Percentiles rank a stretch among this genome's conserved stretches.
phyloP scores from a whole-genome alignment of 192 early-diverging fungal genomes.

The Paraglomus brasilianum region DNA sequence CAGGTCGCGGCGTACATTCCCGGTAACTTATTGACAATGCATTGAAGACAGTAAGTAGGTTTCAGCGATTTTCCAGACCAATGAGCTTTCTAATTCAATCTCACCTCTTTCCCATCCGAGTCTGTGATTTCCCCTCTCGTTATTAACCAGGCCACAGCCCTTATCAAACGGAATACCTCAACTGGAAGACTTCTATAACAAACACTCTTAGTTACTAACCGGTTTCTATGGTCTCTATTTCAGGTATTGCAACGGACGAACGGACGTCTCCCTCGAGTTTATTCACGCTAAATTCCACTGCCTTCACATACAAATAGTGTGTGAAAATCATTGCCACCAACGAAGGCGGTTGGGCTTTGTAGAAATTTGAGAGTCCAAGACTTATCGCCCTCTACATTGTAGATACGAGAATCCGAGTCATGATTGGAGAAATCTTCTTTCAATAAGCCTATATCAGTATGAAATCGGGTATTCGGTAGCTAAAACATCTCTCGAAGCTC shows the following conservation, averaged over 20 bases:
- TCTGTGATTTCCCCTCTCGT: constrained; percentile 73
- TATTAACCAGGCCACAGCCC: constrained; percentile 67
- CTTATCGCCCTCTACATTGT: constrained; percentile 43
- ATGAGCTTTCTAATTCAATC: constrained; percentile 20
- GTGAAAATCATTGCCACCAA: constrained; percentile 22
- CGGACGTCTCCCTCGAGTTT: constrained; percentile 62
- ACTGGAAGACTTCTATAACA: constrained; percentile 81
- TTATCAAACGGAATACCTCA: constrained; percentile 74
- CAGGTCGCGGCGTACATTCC: constrained; percentile 91
- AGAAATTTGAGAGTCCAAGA: constrained; percentile 76
- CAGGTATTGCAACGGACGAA: constrained; percentile 47
- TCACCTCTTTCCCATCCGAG: constrained; percentile 36
- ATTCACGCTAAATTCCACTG: constrained; percentile 65
- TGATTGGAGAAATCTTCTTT: constrained; percentile 48
- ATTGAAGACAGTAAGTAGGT: constrained; percentile 6
- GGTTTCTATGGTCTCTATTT: constrained; percentile 55
- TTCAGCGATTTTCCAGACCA: neutral
- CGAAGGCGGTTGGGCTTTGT: constrained; percentile 65
- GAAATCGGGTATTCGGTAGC: constrained; percentile 61
- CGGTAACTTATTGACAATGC: constrained; percentile 39
- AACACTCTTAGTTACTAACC: constrained; percentile 79
- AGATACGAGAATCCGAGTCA: constrained; percentile 74
- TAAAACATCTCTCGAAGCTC: constrained; percentile 92
- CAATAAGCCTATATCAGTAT: constrained; percentile 62
- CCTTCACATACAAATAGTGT: constrained; percentile 30